phyloP scores from a whole-genome alignment of 2,329 filamentous ascomycete species.

The Alternaria conjuncta region DNA sequence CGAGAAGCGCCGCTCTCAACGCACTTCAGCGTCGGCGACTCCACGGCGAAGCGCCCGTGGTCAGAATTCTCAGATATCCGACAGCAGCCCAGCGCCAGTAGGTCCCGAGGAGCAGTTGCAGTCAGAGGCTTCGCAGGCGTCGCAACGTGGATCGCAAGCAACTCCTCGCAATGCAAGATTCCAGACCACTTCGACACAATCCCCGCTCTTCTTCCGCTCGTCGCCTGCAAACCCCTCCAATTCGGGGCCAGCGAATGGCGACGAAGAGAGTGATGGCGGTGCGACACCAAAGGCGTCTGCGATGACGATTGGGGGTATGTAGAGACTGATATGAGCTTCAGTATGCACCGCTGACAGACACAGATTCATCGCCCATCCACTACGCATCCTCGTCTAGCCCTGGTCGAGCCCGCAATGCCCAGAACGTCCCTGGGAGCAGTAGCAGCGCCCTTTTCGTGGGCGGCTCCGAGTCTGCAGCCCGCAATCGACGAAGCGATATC shows the following conservation, averaged over 20 bases:
- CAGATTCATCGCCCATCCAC: constrained; percentile 90
- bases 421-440: constrained; percentile 77
- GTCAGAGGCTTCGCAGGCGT: constrained; percentile 50
- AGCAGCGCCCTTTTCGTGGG: constrained; percentile 87
- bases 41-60: constrained; percentile 62
- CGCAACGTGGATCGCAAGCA: constrained; percentile 47
- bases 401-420: constrained; percentile 64
- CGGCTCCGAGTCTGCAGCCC: constrained; percentile 61
- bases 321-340: background rate
- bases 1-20: constrained; percentile 60
- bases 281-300: constrained; percentile 74
- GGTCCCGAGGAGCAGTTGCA: constrained; percentile 54
- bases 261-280: constrained; percentile 63
- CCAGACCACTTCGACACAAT: constrained; percentile 60
- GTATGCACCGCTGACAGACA: constrained; percentile 16
- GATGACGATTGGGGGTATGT: constrained; percentile 67
- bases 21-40: constrained; percentile 62
- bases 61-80: constrained; percentile 62
- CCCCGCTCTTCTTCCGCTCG: constrained; percentile 78
- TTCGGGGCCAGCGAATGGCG: constrained; percentile 49
- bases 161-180: constrained; percentile 57
- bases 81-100: constrained; percentile 54
- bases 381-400: constrained; percentile 92
- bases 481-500: constrained; percentile 81
- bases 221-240: constrained; percentile 59